A percentile compares a stretch with the other conserved stretches of the same genome.
These are phyloP conservation scores for Panus rudis DNA, from an alignment of 768 basidiomycete species.

Conservation along the genomic window DNA sequence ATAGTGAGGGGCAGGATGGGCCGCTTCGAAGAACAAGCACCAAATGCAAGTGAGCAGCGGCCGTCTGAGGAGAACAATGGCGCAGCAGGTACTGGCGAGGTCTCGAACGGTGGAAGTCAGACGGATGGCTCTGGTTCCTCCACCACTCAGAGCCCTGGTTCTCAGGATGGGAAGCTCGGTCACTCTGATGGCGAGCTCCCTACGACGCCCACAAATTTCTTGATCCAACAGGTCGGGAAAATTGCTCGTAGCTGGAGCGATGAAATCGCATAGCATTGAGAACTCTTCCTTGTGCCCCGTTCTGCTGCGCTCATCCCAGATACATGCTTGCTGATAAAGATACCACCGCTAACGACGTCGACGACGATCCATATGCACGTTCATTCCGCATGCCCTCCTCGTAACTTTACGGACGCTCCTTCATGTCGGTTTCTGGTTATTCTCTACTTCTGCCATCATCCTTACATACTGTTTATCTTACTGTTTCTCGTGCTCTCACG, in stretches of 20 bases:
- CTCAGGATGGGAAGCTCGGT: neutral
- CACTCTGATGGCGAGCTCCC: constrained; percentile 1
- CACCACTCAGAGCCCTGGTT: neutral
- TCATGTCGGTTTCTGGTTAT: too few relatives aligned
- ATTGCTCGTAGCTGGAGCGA: constrained; percentile 28
- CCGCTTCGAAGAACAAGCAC: constrained; percentile 6
- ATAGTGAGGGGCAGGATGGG: constrained; percentile 14
- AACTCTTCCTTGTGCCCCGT: too few relatives aligned
- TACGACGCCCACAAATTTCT: constrained; percentile 12
- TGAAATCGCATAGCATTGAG: too few relatives aligned
- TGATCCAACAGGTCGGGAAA: constrained; percentile 25
- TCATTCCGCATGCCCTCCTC: too few relatives aligned
- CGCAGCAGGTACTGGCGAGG: neutral
- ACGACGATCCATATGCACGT: too few relatives aligned
- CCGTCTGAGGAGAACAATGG: neutral
- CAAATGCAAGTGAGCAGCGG: neutral
- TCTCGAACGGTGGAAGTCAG: neutral
- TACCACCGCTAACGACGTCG: too few relatives aligned
- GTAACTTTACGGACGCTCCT: too few relatives aligned
- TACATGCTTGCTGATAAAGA: too few relatives aligned
- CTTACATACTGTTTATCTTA: too few relatives aligned
- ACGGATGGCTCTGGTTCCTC: neutral
- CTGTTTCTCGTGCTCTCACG: too few relatives aligned
- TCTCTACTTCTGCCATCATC: too few relatives aligned
- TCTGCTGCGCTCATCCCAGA: too few relatives aligned